phyloP scores from a whole-genome alignment of 129 eudicot species.

The Heracleum sosnowskyi region DNA sequence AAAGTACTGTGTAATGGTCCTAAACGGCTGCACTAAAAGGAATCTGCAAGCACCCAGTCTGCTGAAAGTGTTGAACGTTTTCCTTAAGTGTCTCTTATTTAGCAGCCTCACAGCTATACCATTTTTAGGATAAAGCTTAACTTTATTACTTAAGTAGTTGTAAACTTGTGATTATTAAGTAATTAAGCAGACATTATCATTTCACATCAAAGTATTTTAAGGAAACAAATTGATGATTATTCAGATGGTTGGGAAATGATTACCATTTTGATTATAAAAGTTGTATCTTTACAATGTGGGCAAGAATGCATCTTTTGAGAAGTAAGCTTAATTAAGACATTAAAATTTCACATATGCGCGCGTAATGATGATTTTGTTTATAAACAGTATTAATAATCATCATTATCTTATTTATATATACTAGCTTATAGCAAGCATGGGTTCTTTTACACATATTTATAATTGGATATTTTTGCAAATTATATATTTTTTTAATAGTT shows the following conservation, averaged over 20 bases:
- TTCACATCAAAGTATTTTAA: not conserved
- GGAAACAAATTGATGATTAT: not conserved
- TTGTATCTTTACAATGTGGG: not conserved
- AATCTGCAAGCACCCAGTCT: not conserved
- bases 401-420: too few relatives aligned
- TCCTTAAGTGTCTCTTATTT: slow-evolving; percentile 7
- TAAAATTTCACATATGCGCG: not conserved
- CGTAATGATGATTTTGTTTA: not conserved
- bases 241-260: not conserved
- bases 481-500: too few relatives aligned
- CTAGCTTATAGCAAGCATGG: too few relatives aligned
- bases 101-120: slow-evolving; percentile 12
- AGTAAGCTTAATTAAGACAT: not conserved
- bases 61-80: not conserved
- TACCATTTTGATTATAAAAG: not conserved
- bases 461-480: too few relatives aligned
- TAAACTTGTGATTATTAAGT: not conserved
- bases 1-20: not conserved
- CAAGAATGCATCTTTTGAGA: not conserved
- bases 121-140: not conserved
- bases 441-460: too few relatives aligned
- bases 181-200: slow-evolving; percentile 7
- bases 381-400: too few relatives aligned
- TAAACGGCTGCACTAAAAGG: slow-evolving; percentile 12
- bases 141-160: not conserved